phyloP scores from a whole-genome alignment of 208 protist genomes.

The Trypanosomatidae sp. region DNA sequence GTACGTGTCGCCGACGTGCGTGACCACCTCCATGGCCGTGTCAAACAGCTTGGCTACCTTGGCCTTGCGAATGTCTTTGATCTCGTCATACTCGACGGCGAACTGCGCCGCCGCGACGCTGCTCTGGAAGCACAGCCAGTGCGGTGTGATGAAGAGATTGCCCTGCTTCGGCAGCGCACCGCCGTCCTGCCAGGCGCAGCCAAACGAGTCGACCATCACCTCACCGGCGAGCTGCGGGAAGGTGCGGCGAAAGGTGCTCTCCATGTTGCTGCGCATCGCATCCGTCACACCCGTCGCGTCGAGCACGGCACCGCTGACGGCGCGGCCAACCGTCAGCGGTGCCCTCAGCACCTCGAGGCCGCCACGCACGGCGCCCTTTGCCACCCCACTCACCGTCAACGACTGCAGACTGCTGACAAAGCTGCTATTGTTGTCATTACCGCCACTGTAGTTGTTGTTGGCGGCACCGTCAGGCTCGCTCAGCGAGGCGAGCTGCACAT shows the following conservation, averaged over 20 bases:
- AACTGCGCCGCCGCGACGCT: conserved; percentile 21
- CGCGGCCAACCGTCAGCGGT: conserved; percentile 48
- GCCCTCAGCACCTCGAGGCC: conserved; percentile 52
- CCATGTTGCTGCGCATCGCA: conserved; percentile 44
- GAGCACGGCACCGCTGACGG: conserved; percentile 43
- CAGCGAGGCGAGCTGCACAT: conserved; percentile 60
- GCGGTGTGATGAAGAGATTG: conserved; percentile 44
- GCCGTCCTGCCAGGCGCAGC: conserved; percentile 25
- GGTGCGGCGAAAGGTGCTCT: conserved; percentile 34
- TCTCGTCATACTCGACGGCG: conserved; percentile 65
- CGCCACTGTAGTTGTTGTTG: neutral
- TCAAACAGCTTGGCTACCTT: conserved; percentile 50
- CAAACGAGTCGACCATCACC: conserved; percentile 45
- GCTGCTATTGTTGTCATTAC: conserved; percentile 5
- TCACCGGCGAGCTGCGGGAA: conserved; percentile 43
- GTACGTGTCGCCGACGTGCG: conserved; percentile 48
- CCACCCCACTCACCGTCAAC: no score
- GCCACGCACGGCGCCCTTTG: conserved; percentile 39
- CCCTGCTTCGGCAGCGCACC: conserved; percentile 26
- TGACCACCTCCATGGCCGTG: conserved; percentile 48
- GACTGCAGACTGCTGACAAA: conserved; percentile 32
- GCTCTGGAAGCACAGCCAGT: conserved; percentile 59
- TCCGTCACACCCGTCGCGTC: conserved; percentile 47
- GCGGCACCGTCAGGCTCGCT: conserved; percentile 11
- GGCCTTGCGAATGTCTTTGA: conserved; percentile 62